Evolutionary conservation across 306 rosid genomes (phyloP), one percentile per base, ranked within the genome.

Genomic region (Prunus mongolica): DNA sequence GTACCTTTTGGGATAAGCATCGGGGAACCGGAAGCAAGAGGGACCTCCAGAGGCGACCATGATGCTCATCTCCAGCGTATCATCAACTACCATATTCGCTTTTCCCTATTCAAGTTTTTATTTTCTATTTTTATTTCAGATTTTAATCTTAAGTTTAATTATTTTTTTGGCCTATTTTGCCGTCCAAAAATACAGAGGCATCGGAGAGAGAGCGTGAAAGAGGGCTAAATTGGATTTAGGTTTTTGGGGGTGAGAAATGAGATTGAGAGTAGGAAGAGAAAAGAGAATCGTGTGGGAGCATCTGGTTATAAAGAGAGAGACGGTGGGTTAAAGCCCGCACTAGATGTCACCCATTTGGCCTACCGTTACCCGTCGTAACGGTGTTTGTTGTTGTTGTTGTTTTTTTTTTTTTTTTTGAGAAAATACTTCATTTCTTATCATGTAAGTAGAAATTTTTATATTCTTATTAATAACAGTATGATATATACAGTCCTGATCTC

Each of bases 1-100:
- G 75, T 86, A 90, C 98, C 98, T 88, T 90, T 87, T 85, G 79
- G 93, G 90, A 87, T 80, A 89, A 77, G 88, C 95, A 83, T 81
- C 87, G 61, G 90, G 86, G 82, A 94, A 90, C 69, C 90, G 88
- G 81, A 84, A 81, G 77, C 93, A 87, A 74, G 84, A 78, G 76
- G 87, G 88, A 79, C 78, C 83, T 69, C 90, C 89, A 82, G 54
- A 88, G 69, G 82, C 82, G 68, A 85, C 70, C 86, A 79, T 58
- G 89, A 88, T 77, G 82, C 86, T 77, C 89, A 83, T 85, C 82
- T 73, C 86, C 89, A 82, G 78, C 83, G 80, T 81, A 87, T 90
- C 93, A 86, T 95, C 90, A 84, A 84, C 88, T 44, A 89, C 94
- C 86, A 86, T 81, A 30, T 81, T 77, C 74, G 55, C 68, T 67